Evolutionary conservation across 306 rosid genomes (phyloP), one percentile per base, ranked within the genome.

Genomic region (Ceratonia siliqua): DNA sequence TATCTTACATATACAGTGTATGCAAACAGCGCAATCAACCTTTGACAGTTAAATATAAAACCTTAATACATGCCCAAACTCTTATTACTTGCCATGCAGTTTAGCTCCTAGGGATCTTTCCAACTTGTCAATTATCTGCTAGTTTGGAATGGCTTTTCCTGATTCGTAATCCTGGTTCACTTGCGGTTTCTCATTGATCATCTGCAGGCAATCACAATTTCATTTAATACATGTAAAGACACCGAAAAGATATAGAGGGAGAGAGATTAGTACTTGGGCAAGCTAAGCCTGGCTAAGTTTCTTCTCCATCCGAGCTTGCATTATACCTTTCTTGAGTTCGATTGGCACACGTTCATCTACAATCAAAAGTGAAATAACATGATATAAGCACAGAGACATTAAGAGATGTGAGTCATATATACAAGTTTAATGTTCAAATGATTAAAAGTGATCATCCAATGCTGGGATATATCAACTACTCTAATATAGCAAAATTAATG

Each of bases 151-250:
- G 6, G 96, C 97, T 68, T 92, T 92, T 17, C 97, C 96, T 24
- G 96, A 88, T 68, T 92, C 96, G 2, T 92, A 92, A 86, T 92
- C 97, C 82, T 92, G 93, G 81, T 89, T 88, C 62, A 92, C 75
- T 82, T 92, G 97, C 64, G 97, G 97, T 79, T 92, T 92, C 97
- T 92, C 97, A 70, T 92, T 92, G 79, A 92, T 89, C 11, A 92
- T 20, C 97, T 92, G 83, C 71, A 45, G 67, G 9, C 35, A 35
- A 42, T 25, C 32, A 72, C 8, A 25, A 21, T 14, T 20, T n/a
- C 45, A 6, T 24, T 52, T 42, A 3, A 32, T 1, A 20, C 35
- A 46, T 52, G 38, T 28, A 63, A 75, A 55, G 15, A 67, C 13
- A 45, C 13, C 45, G 67, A 53, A 52, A 48, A 32, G 62, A 65